phyloP scores from a whole-genome alignment of 202 grass and related monocot species.

The Saccharum hybrid region DNA sequence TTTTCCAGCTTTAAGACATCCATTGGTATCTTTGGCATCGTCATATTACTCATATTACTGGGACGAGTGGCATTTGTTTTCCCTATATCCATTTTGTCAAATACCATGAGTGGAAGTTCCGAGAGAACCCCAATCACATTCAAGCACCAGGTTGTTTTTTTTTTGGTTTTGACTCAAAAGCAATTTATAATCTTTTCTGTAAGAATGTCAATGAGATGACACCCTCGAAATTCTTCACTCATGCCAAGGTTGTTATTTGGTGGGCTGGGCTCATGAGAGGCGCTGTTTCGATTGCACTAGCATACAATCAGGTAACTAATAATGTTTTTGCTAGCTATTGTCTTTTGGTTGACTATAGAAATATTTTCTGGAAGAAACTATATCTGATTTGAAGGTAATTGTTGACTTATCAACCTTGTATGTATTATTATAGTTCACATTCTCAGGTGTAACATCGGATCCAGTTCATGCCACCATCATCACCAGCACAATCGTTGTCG shows the following conservation, averaged over 20 bases:
- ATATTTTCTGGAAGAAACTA: background rate
- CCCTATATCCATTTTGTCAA: constrained; percentile 77
- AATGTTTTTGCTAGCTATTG: background rate
- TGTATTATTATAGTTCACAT: constrained; percentile 63
- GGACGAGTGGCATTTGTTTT: constrained; percentile 77
- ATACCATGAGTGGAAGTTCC: constrained; percentile 64
- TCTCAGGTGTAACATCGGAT: constrained; percentile 65
- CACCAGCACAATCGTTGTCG: constrained; percentile 71
- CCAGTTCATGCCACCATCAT: constrained; percentile 72
- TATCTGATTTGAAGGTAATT: background rate
- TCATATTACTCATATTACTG: constrained; percentile 63
- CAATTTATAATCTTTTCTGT: background rate
- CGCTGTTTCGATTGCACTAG: constrained; percentile 77
- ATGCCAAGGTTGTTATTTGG: constrained; percentile 75
- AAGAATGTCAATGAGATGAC: background rate
- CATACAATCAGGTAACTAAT: constrained; percentile 73
- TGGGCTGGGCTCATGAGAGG: constrained; percentile 95
- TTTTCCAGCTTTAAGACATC: constrained; percentile 67
- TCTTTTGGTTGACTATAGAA: background rate
- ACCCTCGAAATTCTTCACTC: background rate
- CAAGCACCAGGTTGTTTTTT: constrained; percentile 77
- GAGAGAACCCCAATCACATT: constrained; percentile 74
- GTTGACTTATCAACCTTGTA: constrained; percentile 28
- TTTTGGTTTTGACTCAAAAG: background rate
- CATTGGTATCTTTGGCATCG: constrained; percentile 58